Evolutionary conservation across 2,329 filamentous ascomycete species (phyloP).

Genomic region (Colletotrichum camelliae): DNA sequence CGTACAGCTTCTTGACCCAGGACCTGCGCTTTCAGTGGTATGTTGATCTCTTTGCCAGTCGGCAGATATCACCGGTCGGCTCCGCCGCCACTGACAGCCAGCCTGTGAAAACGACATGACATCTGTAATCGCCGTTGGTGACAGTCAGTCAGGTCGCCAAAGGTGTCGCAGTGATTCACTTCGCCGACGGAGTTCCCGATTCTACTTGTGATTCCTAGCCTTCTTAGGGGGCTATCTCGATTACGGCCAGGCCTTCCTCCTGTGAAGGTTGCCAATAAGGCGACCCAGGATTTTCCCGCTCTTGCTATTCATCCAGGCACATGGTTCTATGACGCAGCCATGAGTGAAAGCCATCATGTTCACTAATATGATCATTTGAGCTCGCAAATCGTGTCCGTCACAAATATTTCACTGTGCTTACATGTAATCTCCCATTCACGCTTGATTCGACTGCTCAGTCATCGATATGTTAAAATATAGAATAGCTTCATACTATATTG

Average conservation of each 20-base stretch:
- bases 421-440: neutral
- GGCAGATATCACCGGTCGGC: neutral
- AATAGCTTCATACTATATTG: neutral
- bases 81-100: neutral
- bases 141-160: neutral
- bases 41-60: neutral
- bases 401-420: neutral
- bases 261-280: neutral
- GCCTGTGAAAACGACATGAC: neutral
- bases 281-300: neutral
- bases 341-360: accelerated
- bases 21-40: neutral
- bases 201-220: neutral
- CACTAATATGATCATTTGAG: too few relatives aligned
- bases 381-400: neutral
- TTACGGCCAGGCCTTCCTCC: neutral
- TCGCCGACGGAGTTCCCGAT: neutral
- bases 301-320: accelerated
- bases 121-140: neutral
- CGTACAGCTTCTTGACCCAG: neutral
- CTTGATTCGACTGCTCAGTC: neutral
- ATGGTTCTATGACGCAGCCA: neutral
- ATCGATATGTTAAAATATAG: neutral
- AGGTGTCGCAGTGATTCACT: accelerated
- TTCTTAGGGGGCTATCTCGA: neutral